Percentiles rank a stretch among this genome's conserved stretches.
Conservation (phyloP, 176 grass and related monocot species). For the Hordeum marinum region DNA sequence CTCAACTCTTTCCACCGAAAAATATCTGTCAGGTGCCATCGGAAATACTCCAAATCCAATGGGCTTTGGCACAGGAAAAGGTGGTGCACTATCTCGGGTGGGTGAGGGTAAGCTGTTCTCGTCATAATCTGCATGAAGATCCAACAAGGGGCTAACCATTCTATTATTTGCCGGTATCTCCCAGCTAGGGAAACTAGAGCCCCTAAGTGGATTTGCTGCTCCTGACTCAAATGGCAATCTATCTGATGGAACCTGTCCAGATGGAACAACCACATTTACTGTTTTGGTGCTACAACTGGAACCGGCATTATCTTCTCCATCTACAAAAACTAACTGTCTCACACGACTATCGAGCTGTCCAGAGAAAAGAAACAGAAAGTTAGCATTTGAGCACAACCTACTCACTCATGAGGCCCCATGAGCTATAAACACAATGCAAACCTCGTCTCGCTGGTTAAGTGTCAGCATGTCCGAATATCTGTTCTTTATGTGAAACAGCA, state of each 20-base stretch:
- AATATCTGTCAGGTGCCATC: slow-evolving; percentile 28
- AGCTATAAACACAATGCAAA: slow-evolving; percentile 31
- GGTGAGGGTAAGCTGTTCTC: slow-evolving; percentile 93
- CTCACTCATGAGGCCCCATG: neutral
- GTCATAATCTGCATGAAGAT: slow-evolving; percentile 95
- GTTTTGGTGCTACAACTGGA: neutral
- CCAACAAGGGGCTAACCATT: slow-evolving; percentile 67
- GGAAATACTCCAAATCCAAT: slow-evolving; percentile 49
- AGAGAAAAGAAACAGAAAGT: slow-evolving; percentile 30
- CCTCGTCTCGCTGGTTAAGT: slow-evolving; percentile 59
- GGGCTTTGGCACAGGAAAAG: slow-evolving; percentile 62
- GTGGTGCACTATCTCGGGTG: slow-evolving; percentile 48
- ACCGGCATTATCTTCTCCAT: slow-evolving; percentile 31
- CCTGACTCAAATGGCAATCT: slow-evolving; percentile 23
- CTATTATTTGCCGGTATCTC: slow-evolving; percentile 49
- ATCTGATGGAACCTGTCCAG: slow-evolving; percentile 39
- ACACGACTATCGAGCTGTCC: slow-evolving; percentile 69
- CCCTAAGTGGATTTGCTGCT: slow-evolving; percentile 37
- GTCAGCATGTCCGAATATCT: slow-evolving; percentile 67
- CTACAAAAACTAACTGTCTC: slow-evolving; percentile 66
- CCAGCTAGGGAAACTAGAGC: slow-evolving; percentile 38
- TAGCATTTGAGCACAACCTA: slow-evolving; percentile 3
- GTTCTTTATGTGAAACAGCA: slow-evolving; percentile 86
- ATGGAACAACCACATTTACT: slow-evolving; percentile 10
- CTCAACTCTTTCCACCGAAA: slow-evolving; percentile 27